Base-by-base conservation (phyloP, 1,139 yeast genomes). In the Pneumocystis wakefieldiae region DNA sequence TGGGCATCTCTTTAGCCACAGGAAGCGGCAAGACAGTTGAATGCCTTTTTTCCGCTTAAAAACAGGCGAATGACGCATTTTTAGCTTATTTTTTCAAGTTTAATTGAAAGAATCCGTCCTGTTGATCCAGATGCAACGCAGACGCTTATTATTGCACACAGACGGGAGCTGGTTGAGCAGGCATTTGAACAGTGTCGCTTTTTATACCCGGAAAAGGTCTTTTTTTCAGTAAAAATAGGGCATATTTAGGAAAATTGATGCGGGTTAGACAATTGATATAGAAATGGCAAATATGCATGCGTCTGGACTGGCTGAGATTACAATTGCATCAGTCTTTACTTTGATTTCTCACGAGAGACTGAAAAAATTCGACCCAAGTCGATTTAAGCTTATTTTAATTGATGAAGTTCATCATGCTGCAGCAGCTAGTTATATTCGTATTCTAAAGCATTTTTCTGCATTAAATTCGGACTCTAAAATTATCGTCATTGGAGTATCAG, bases 341-440 rank as follows among this genome's bases (percentile, higher is more conserved):
- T 71, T 91, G 59, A 74, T 77, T 0, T 74, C 85, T 59, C 66
- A 68, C 0, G 63, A 67, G 17, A 75, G 97, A 61, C 73, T 88
- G 19, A 73, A 74, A 1, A 74, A 77, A 62, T 87, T 85, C 69
- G 73, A 82, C 62, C 85, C 90, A 0, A 64, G 64, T 0, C 80
- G 82, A 19, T 85, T 81, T 74, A 86, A 88, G 70, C 77, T 90
- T 39, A 81, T 92, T 32, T 84, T 91, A 29, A 78, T 91, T 1
- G 98, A 91, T 73, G 98, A 91, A 72, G 95, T 96, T 61, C 98
- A 91, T 70, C 97, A 91, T 74, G 86, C 96, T 0, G 86, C 88
- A 0, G 92, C 96, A 0, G 70, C 73, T 15, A 79, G 91, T 0
- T 92, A 92, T 77, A 60, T 75, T 17, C 78, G 78, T 58, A 78